Conservation (phyloP, 352 stramenopile species). For the Phytophthora citrophthora region DNA sequence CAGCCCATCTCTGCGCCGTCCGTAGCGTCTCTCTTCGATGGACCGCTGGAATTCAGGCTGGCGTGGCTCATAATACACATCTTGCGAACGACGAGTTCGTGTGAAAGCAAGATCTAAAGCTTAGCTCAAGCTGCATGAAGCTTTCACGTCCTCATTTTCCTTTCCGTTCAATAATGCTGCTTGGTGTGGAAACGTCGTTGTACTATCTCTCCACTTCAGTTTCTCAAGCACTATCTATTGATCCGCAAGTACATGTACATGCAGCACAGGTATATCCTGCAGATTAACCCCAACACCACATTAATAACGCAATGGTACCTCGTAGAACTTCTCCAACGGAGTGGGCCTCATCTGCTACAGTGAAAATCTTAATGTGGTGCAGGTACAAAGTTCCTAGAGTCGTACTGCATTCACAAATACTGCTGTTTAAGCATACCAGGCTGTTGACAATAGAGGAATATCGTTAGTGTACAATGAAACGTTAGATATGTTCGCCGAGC, state of each 20-base stretch:
- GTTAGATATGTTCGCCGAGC: too few relatives aligned
- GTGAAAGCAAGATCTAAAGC: neutral
- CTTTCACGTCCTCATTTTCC: too few relatives aligned
- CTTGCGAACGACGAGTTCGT: neutral
- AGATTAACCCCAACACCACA: conserved; percentile 5
- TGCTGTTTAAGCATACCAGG: too few relatives aligned
- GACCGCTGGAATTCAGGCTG: conserved; percentile 6
- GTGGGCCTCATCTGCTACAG: too few relatives aligned
- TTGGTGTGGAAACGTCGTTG: neutral
- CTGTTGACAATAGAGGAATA: too few relatives aligned
- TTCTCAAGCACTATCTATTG: neutral
- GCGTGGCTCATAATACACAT: neutral
- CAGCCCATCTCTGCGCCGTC: conserved; percentile 4
- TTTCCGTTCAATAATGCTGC: neutral
- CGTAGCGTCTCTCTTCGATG: conserved; percentile 15
- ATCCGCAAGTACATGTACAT: too few relatives aligned
- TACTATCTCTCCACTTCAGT: conserved; percentile 15
- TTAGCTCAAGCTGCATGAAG: too few relatives aligned
- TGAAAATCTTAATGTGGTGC: too few relatives aligned
- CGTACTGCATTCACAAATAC: too few relatives aligned
- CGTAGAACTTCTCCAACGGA: too few relatives aligned
- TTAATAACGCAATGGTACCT: neutral
- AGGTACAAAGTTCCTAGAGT: too few relatives aligned
- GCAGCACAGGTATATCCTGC: conserved; percentile 6
- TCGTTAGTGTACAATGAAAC: too few relatives aligned